phyloP scores from a whole-genome alignment of 2,329 filamentous ascomycete species.

The Phialophora chinensis region DNA sequence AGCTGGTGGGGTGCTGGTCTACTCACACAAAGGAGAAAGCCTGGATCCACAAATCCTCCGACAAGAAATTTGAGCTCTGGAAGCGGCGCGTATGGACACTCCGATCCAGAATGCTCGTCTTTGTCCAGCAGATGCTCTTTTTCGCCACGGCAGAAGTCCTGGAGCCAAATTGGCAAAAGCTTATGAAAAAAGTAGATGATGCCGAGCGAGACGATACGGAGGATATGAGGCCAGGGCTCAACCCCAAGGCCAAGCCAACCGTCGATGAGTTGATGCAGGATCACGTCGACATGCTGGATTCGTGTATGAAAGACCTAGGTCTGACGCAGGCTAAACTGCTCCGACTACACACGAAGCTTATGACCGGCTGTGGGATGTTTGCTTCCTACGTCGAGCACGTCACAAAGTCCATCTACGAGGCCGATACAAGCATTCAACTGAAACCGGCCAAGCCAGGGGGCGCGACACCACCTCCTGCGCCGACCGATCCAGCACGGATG shows the following conservation, averaged over 20 bases:
- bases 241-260: conserved; percentile 65
- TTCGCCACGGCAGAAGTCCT: conserved; percentile 98
- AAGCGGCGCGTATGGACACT: conserved; percentile 92
- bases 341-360: conserved; percentile 93
- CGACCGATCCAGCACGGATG: conserved; percentile 64
- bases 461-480: conserved; percentile 30
- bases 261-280: conserved; percentile 99
- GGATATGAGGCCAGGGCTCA: conserved; percentile 39
- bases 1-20: conserved; percentile 86
- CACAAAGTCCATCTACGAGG: conserved; percentile 80
- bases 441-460: conserved; percentile 36
- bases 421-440: conserved; percentile 63
- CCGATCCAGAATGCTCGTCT: conserved; percentile 91
- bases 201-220: conserved; percentile 48
- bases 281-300: conserved; percentile 96
- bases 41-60: conserved; percentile 81
- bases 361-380: conserved; percentile 94
- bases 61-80: conserved; percentile 81
- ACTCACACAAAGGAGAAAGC: conserved; percentile 80
- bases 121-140: conserved; percentile 94
- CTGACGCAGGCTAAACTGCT: conserved; percentile 94
- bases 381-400: conserved; percentile 87
- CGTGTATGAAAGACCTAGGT: conserved; percentile 98
- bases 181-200: conserved; percentile 82
- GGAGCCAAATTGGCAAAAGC: conserved; percentile 92